Conservation (phyloP, 257 asterid genomes). For the Solanum habrochaites region DNA sequence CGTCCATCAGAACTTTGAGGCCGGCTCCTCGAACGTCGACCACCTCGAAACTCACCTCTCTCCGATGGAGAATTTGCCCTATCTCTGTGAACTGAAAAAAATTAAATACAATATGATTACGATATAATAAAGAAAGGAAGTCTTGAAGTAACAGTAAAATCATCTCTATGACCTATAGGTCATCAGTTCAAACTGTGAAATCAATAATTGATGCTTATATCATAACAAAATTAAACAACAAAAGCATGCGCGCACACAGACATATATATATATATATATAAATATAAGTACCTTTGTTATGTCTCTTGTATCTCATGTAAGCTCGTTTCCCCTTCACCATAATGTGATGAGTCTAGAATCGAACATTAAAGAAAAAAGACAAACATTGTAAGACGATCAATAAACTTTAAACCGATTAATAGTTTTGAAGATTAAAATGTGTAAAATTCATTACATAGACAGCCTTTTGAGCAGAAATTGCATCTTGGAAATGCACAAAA, state of each 20-base stretch:
- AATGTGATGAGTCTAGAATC: slow-evolving; percentile 34
- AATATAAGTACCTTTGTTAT: neutral
- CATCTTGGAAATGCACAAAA: slow-evolving; percentile 59
- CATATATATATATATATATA: neutral
- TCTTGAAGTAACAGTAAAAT: neutral
- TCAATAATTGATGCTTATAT: neutral
- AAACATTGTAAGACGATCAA: neutral
- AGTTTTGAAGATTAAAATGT: neutral
- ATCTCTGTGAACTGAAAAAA: slow-evolving; percentile 16
- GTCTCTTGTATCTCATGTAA: slow-evolving; percentile 29
- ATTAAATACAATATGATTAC: neutral
- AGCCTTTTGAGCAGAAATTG: slow-evolving; percentile 46
- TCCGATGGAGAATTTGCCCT: slow-evolving; percentile 13
- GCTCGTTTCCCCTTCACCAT: slow-evolving; percentile 29
- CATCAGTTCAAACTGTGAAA: too few relatives aligned
- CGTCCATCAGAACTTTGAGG: neutral
- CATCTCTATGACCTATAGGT: neutral
- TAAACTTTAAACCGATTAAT: neutral
- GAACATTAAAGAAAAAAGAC: neutral
- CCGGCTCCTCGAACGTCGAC: neutral
- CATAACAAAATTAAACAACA: neutral
- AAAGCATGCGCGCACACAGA: too few relatives aligned
- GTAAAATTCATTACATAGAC: slow-evolving; percentile 27
- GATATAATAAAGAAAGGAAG: neutral
- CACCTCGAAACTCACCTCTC: slow-evolving; percentile 6